Percentiles rank a stretch among this genome's conserved stretches.
Conservation (phyloP, 768 basidiomycete genomes). For the Agaricus blazei region DNA sequence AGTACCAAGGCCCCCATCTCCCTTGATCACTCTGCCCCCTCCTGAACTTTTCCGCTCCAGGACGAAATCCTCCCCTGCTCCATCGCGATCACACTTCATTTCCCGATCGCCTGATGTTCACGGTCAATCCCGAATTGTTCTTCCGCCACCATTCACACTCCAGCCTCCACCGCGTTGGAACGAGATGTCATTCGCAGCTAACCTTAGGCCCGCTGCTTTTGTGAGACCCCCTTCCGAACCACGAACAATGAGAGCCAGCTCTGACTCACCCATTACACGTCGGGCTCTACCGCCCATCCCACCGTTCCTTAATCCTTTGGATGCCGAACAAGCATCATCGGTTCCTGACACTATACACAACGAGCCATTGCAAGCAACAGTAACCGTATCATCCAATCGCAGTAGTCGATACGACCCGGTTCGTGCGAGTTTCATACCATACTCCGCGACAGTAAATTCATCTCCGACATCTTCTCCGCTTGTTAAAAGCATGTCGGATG, state of each 20-base stretch:
- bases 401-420: constrained; percentile 49
- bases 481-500: not conserved
- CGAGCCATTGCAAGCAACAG: constrained; percentile 17
- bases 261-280: constrained; percentile 18
- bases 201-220: constrained; percentile 30
- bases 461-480: constrained; percentile 9
- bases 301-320: constrained; percentile 13
- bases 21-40: constrained; percentile 17
- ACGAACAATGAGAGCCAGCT: constrained; percentile 23
- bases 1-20: constrained; percentile 2
- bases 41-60: constrained; percentile 22
- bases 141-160: constrained; percentile 59
- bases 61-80: constrained; percentile 13
- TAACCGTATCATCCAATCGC: constrained; percentile 24
- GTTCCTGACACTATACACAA: constrained; percentile 11
- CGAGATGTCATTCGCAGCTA: constrained; percentile 30
- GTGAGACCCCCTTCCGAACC: constrained; percentile 30
- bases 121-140: constrained; percentile 19
- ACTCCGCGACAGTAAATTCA: constrained; percentile 2
- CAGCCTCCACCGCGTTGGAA: constrained; percentile 70
- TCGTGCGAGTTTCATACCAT: constrained; percentile 38
- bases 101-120: constrained; percentile 27
- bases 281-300: constrained; percentile 14
- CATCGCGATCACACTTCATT: constrained; percentile 25
- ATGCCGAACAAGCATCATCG: not conserved